Conservation (phyloP, 345 rosid species). For the Nasturtium officinale region DNA sequence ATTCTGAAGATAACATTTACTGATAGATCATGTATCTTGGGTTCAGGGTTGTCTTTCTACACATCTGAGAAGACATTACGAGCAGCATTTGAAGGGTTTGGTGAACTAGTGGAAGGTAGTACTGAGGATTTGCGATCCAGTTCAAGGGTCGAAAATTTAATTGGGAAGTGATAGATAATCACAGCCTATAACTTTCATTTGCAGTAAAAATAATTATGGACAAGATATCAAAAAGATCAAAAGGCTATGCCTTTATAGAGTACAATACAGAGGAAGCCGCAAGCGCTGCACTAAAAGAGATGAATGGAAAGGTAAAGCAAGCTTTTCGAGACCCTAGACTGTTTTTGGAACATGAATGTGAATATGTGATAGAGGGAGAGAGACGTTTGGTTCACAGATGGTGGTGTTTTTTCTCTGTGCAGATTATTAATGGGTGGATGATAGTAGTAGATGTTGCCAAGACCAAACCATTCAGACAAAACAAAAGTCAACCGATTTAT, state of each 20-base stretch:
- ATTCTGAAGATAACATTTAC: not conserved
- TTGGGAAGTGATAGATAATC: not conserved
- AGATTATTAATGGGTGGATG: constrained; percentile 99
- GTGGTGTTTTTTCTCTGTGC: constrained; percentile 18
- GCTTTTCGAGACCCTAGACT: not conserved
- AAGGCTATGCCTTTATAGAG: constrained; percentile 89
- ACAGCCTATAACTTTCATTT: not conserved
- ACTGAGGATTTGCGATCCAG: constrained; percentile 7
- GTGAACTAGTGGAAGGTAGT: constrained; percentile 94
- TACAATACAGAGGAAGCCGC: constrained; percentile 95
- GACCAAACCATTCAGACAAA: constrained; percentile 53
- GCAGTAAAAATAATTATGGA: constrained; percentile 94
- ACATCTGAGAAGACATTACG: constrained; percentile 94
- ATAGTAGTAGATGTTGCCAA: constrained; percentile 93
- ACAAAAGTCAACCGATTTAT: constrained; percentile 30
- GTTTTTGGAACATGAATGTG: too few species aligned
- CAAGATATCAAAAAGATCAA: constrained; percentile 95
- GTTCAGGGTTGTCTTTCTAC: constrained; percentile 84
- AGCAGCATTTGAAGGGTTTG: constrained; percentile 86
- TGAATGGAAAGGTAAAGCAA: constrained; percentile 85
- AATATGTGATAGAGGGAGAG: too few species aligned
- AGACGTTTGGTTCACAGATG: constrained; percentile 26
- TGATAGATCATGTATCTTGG: constrained; percentile 26
- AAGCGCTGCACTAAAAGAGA: constrained; percentile 77
- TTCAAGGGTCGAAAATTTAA: not conserved